phyloP scores from a whole-genome alignment of 805 yeast genomes.

The Kodamaea nitidulidarum region DNA sequence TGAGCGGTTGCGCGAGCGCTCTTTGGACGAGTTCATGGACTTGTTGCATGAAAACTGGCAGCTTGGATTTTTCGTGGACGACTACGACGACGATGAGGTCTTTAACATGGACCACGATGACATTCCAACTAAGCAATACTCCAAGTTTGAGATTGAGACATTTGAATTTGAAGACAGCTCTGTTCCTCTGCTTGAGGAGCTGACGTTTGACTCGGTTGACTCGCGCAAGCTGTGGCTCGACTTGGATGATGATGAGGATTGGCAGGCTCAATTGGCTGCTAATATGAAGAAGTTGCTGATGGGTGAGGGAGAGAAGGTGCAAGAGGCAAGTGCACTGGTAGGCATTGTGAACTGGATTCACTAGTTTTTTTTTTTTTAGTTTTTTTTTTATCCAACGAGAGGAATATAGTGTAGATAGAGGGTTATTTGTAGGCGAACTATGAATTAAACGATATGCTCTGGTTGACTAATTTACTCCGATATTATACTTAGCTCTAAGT shows the following conservation, averaged over 20 bases:
- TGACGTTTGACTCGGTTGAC: constrained; percentile 19
- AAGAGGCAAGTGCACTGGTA: constrained; percentile 1
- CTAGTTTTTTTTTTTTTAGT: constrained; percentile 5
- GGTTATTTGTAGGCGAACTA: background rate
- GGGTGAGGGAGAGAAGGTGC: constrained; percentile 3
- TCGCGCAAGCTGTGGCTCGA: constrained; percentile 34
- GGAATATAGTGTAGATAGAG: background rate
- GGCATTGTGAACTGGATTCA: constrained; percentile 8
- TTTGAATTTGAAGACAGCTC: constrained; percentile 7
- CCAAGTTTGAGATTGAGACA: constrained; percentile 2
- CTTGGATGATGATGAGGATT: constrained; percentile 26
- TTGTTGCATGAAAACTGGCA: constrained; percentile 28
- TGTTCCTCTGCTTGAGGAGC: constrained; percentile 29
- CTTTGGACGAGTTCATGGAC: constrained; percentile 20
- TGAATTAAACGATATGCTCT: background rate
- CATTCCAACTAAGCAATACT: constrained; percentile 11
- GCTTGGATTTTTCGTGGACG: constrained; percentile 45
- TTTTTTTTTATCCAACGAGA: constrained; percentile 2
- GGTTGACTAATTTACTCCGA: too few species aligned
- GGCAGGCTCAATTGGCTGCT: constrained; percentile 7
- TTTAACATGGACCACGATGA: constrained; percentile 35
- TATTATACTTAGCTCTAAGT: too few species aligned
- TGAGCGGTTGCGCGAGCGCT: constrained; percentile 20
- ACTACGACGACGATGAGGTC: constrained; percentile 26
- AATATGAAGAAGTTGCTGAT: constrained; percentile 9